Conservation (phyloP, 2,329 filamentous ascomycete genomes). For the Penicillium sp. region DNA sequence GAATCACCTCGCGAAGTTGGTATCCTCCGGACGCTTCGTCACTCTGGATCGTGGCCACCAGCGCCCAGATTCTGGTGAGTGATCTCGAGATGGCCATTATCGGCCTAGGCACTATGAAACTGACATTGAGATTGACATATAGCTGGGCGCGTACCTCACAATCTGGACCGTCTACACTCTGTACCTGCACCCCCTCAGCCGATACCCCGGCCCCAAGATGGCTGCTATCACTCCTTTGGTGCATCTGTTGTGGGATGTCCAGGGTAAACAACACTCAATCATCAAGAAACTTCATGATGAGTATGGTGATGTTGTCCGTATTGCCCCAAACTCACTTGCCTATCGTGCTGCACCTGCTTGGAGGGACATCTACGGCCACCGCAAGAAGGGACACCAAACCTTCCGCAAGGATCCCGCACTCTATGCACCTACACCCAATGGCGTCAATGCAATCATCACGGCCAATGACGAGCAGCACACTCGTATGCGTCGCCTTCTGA, state of each 20-base stretch:
- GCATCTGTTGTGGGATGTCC: conserved; percentile 18
- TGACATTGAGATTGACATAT: background rate
- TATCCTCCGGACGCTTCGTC: background rate
- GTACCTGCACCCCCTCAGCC: conserved; percentile 29
- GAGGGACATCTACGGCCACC: conserved; percentile 37
- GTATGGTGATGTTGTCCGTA: conserved; percentile 36
- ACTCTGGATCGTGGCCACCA: background rate
- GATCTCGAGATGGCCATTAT: background rate
- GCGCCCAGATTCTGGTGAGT: background rate
- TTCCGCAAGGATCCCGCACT: conserved; percentile 26
- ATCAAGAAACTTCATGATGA: conserved; percentile 22
- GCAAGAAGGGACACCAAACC: conserved; percentile 19
- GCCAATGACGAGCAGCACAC: conserved; percentile 26
- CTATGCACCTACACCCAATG: conserved; percentile 20
- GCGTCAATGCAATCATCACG: conserved; percentile 25
- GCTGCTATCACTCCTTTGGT: conserved; percentile 25
- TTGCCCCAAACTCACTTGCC: conserved; percentile 39
- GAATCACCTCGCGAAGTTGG: background rate
- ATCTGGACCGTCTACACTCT: conserved; percentile 23
- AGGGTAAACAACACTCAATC: conserved; percentile 14
- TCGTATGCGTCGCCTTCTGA: conserved; percentile 31
- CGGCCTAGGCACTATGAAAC: background rate
- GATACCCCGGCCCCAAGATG: conserved; percentile 32
- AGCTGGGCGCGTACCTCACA: conserved; percentile 5
- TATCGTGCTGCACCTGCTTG: conserved; percentile 30